Base-by-base conservation (phyloP, 192 early-diverging fungal species). In the Spinellus fusiger region DNA sequence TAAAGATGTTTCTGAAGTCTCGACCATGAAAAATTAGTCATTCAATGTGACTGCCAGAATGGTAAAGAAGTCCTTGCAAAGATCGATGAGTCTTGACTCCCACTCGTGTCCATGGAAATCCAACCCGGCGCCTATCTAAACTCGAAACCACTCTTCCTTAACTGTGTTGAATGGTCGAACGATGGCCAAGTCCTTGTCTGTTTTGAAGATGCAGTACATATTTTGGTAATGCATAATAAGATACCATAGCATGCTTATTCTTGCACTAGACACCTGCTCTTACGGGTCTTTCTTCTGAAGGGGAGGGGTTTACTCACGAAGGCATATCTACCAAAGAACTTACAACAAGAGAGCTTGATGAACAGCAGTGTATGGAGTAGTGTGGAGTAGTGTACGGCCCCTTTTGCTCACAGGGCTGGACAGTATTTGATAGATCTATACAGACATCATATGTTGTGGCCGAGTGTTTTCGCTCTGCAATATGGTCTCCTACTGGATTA, bases 401-500 rank as follows among this genome's bases (percentile, higher is more conserved):
- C n/a, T 16, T 49, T 33, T 3, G 23, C 4, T 3, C 10, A 18
- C 48, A 12, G 29, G 15, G 1, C 23, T 49, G 29, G 25, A 15
- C 23, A 60, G 58, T 60, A 5, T 9, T 49, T 33, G 44, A 33
- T 4, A 46, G 33, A 32, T 26, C 20, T 31, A 8, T 60, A 13
- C 15, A 47, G 31, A 9, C 34, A 31, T 48, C 34, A 2, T 60
- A 60, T 49, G 58, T 18, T 31, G 29, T 46, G n/a, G 6, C 58
- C 8, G 58, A 60, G 28, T 18, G 8, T 1, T 60, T 23, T 49
- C 58, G 58, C 10, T 49, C 16, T 26, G 25, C 46, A n/a, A n/a
- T n/a, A 29, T 60, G 58, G 58, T 60, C 58, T 16, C 58, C 58
- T 12, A 60, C 27, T 22, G 44, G 34, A 9, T 31, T 60, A 29